Percentiles rank a stretch among this genome's conserved stretches.
Evolutionary conservation across 2,329 filamentous ascomycete genomes (phyloP).

Genomic region (Neoscytalidium dimidiatum): DNA sequence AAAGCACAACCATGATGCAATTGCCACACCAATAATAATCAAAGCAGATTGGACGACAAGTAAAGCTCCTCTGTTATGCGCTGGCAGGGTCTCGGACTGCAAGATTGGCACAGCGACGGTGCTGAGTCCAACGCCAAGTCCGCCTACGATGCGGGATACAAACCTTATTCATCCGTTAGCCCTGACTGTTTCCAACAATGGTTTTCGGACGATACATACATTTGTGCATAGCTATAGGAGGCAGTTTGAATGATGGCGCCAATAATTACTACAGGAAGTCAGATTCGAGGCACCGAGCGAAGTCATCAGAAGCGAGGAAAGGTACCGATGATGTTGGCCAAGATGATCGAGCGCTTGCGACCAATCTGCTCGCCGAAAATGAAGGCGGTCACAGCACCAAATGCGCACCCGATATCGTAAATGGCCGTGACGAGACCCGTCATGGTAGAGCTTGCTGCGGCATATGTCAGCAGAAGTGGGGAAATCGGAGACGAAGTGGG

Average conservation of each 20-base stretch:
- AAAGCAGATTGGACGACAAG: constrained; percentile 59
- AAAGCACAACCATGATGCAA: constrained; percentile 54
- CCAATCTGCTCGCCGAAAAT: constrained; percentile 52
- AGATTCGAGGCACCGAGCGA: background rate
- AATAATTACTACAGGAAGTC: constrained; percentile 38
- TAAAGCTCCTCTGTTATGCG: constrained; percentile 60
- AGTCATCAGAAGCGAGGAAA: background rate
- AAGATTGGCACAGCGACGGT: constrained; percentile 56
- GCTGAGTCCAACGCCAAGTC: constrained; percentile 57
- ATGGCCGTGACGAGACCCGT: constrained; percentile 56
- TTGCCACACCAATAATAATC: constrained; percentile 52
- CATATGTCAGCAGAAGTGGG: constrained; percentile 23
- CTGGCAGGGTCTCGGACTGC: constrained; percentile 53
- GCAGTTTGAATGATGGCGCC: constrained; percentile 52
- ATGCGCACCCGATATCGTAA: constrained; percentile 62
- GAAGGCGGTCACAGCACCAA: constrained; percentile 56
- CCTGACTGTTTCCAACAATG: background rate
- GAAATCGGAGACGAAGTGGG: background rate
- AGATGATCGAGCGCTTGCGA: constrained; percentile 49
- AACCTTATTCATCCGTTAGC: constrained; percentile 24
- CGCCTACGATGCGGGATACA: constrained; percentile 53
- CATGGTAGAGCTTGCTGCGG: constrained; percentile 36
- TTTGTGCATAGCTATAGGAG: constrained; percentile 47
- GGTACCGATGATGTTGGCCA: constrained; percentile 45
- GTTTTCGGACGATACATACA: constrained; percentile 43